phyloP scores from a whole-genome alignment of 148 eudicot genomes.

The Arbutus unedo region DNA sequence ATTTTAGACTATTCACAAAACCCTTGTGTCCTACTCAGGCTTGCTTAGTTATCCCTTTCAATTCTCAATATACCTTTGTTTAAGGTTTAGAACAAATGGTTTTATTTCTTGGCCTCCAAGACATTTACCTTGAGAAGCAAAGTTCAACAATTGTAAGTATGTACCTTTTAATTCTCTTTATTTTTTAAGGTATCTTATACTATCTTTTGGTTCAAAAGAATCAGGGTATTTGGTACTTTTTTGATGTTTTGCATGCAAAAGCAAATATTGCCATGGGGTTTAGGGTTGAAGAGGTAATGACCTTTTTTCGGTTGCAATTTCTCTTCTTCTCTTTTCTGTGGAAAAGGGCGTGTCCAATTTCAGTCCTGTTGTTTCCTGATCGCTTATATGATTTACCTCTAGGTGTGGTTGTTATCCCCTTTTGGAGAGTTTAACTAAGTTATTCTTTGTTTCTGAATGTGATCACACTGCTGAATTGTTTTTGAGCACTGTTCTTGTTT shows the following conservation, averaged over 20 bases:
- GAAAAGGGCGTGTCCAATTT: not conserved
- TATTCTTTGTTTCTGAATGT: not conserved
- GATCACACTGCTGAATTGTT: not conserved
- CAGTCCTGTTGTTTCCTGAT: not conserved
- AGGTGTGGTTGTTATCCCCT: not conserved
- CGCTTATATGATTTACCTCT: not conserved
- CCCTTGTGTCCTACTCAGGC: not conserved
- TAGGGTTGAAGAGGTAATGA: not conserved
- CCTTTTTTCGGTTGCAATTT: not conserved
- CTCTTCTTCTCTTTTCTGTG: not conserved
- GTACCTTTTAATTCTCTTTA: no score
- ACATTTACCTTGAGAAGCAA: not conserved
- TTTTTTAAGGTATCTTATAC: no score
- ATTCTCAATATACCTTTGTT: not conserved
- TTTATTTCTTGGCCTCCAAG: slow-evolving; percentile 1
- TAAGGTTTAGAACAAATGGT: not conserved
- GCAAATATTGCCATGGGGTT: not conserved
- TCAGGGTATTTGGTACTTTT: no score
- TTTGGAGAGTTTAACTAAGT: not conserved
- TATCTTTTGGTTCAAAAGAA: no score
- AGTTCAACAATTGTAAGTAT: no score
- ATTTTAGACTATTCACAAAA: not conserved
- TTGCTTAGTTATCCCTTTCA: not conserved
- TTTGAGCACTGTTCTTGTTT: not conserved
- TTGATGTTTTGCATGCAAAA: not conserved